Percentiles rank a stretch among this genome's conserved stretches.
phyloP scores from a whole-genome alignment of 2,329 filamentous ascomycete genomes.

The Fusarium scirpi region DNA sequence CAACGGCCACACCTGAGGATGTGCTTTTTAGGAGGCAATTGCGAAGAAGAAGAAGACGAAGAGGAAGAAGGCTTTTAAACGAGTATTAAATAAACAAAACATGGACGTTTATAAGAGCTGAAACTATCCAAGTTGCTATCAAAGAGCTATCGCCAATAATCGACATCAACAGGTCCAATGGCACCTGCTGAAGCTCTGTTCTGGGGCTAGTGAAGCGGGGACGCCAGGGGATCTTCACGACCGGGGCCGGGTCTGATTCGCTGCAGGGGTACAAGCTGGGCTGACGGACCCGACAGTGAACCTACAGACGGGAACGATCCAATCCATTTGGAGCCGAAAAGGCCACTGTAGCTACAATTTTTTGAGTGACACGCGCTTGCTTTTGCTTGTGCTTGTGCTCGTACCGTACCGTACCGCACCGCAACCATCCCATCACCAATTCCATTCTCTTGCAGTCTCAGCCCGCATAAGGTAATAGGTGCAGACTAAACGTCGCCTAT shows the following conservation, averaged over 20 bases:
- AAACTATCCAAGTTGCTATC: constrained; percentile 14
- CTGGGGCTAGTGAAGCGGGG: constrained; percentile 31
- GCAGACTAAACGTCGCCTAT: constrained; percentile 29
- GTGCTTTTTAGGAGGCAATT: background rate
- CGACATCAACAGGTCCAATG: constrained; percentile 28
- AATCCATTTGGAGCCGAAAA: constrained; percentile 43
- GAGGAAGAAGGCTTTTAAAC: background rate
- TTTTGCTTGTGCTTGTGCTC: constrained; percentile 1
- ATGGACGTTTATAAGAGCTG: constrained; percentile 24
- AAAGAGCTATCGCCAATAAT: constrained; percentile 22
- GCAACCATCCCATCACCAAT: constrained; percentile 38
- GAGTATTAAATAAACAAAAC: background rate
- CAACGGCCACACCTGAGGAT: background rate
- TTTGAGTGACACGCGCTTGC: constrained; percentile 35
- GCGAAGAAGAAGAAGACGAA: background rate
- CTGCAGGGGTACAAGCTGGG: constrained; percentile 27
- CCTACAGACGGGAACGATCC: constrained; percentile 12
- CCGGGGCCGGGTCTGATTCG: constrained; percentile 41
- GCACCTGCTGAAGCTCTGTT: constrained; percentile 33
- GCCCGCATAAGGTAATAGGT: constrained; percentile 30
- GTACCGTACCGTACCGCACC: constrained; percentile 15
- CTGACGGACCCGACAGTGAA: constrained; percentile 19
- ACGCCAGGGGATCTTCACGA: constrained; percentile 36
- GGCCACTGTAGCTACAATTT: constrained; percentile 57
- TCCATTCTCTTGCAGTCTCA: constrained; percentile 27